These are phyloP conservation scores for Aspergillus sp. DNA, from an alignment of 2,329 filamentous ascomycete species.

Conservation along the genomic window DNA sequence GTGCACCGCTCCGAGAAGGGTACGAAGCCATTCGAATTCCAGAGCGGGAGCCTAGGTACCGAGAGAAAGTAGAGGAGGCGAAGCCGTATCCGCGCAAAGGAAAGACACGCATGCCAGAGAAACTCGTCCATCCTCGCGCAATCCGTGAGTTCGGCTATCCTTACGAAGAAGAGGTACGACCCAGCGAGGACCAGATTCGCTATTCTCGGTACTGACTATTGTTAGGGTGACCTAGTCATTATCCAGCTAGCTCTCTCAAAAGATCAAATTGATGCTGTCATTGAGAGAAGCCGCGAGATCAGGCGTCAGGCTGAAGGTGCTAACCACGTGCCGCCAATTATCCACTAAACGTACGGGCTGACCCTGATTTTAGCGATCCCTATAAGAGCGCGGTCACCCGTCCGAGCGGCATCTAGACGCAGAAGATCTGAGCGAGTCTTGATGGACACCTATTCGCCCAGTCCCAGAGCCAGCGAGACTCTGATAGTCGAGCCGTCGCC, in stretches of 20 bases:
- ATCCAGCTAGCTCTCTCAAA: conserved; percentile 83
- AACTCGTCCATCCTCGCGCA: conserved; percentile 76
- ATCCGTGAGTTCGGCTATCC: conserved; percentile 84
- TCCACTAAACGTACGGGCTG: not conserved
- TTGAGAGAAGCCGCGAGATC: conserved; percentile 72
- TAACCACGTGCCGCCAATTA: conserved; percentile 12
- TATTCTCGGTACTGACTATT: conserved; percentile 9
- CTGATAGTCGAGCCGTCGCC: conserved; percentile 34
- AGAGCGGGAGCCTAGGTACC: conserved; percentile 56
- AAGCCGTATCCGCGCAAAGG: conserved; percentile 72
- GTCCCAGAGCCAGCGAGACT: conserved; percentile 28
- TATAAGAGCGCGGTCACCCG: conserved; percentile 25
- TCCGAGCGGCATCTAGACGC: conserved; percentile 21
- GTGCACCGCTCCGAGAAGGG: conserved; percentile 56
- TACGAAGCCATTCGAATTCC: conserved; percentile 67
- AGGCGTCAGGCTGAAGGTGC: conserved; percentile 35
- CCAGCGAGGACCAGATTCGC: too few relatives aligned
- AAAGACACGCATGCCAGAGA: conserved; percentile 82
- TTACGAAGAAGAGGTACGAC: conserved; percentile 76
- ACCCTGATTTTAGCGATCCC: conserved; percentile 22
- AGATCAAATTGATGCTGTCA: conserved; percentile 86
- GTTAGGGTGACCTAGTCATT: conserved; percentile 74
- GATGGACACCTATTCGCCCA: conserved; percentile 27
- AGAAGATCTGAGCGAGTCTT: conserved; percentile 28
- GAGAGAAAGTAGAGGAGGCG: conserved; percentile 30